Base-by-base conservation (phyloP, 2,329 filamentous ascomycete genomes). In the Colletotrichum endophyticum region DNA sequence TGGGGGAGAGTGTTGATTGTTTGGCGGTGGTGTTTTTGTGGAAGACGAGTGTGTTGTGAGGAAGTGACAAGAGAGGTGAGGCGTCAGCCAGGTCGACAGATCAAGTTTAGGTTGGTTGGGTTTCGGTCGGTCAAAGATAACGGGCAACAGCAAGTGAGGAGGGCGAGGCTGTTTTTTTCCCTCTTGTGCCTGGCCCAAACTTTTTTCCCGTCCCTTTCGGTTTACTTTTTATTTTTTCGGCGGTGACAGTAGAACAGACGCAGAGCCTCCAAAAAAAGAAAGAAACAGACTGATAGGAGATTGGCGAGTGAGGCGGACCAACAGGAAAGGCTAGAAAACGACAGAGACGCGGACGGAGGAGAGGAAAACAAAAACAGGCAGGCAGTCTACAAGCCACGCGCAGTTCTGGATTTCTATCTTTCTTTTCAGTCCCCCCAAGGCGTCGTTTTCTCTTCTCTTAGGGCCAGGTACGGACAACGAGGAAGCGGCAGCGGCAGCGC, bases 211-310 rank as follows among this genome's bases (percentile, higher is more conserved):
- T 32, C 30, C 44, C 36, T 28, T 73, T 76, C 57, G 56, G 39
- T 49, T 49, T 49, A n/a, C 11, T 49, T 69, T 64, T 76, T 73
- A 25, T 34, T 22, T 64, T 49, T 66, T 62, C 32, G 62, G 70
- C 36, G 57, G 56, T 76, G 73, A 76, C 73, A 72, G 69, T 69
- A 39, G 70, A 69, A 73, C 63, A 73, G 70, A 69, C 44, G 62
- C 56, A 68, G 73, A 73, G 44, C 73, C 70, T 73, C 70, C 73
- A 63, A 73, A 63, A 63, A 56, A 64, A 64, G 53, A 57, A 56
- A 63, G 56, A 44, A n/a, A 59, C 32, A 59, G 44, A 30, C 27
- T 28, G 13, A 64, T n/a, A 32, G 56, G 25, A 44, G 53, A 57
- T 57, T 57, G 53, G 53, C 53, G 53, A 57, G 39, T n/a, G 57